These are phyloP conservation scores for Komagataella populi DNA, from an alignment of 805 yeast genomes.

Conservation along the genomic window DNA sequence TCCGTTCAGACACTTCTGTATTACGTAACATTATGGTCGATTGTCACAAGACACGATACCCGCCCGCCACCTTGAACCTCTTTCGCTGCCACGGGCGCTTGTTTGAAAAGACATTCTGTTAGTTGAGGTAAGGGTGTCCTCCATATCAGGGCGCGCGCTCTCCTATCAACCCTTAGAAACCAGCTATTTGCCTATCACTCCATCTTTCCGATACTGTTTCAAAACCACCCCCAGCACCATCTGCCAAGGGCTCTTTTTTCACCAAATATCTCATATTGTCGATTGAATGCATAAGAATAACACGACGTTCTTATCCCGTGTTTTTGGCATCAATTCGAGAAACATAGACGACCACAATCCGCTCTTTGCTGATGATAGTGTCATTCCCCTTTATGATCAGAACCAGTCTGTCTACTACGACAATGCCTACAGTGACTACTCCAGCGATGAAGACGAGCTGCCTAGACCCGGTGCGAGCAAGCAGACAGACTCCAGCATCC, in stretches of 20 bases:
- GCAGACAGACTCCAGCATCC: background rate
- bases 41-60: background rate
- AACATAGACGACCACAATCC: conserved; percentile 14
- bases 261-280: background rate
- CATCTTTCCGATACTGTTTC: background rate
- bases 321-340: conserved; percentile 34
- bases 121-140: background rate
- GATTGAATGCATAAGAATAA: conserved; percentile 8
- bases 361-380: conserved; percentile 9
- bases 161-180: background rate
- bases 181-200: background rate
- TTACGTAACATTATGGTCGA: background rate
- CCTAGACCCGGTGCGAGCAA: background rate
- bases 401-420: conserved; percentile 6
- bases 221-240: background rate
- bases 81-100: background rate
- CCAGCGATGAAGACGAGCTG: conserved; percentile 5
- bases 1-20: background rate
- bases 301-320: conserved; percentile 51
- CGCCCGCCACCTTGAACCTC: too few relatives aligned
- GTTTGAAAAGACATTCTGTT: background rate
- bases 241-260: background rate
- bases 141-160: background rate
- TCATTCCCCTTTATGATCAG: background rate
- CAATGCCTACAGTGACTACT: conserved; percentile 4